These are phyloP conservation scores for Platismatia glauca DNA, from an alignment of 495 filamentous ascomycete genomes.

Conservation along the genomic window DNA sequence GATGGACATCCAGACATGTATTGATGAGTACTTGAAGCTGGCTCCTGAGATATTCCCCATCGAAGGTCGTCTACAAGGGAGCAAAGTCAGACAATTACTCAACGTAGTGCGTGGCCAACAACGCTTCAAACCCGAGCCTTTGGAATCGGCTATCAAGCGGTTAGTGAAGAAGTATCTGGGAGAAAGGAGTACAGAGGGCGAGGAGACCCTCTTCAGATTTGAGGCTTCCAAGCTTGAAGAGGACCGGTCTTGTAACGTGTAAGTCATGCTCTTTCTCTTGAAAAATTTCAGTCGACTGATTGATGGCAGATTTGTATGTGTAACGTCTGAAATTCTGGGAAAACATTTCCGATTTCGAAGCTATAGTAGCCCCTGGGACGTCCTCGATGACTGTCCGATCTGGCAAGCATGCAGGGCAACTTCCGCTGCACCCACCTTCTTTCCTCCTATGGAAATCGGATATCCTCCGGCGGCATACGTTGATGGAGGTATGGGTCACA, in stretches of 20 bases:
- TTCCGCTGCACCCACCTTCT: conserved; percentile 39
- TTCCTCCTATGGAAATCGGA: conserved; percentile 25
- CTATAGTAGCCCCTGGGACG: conserved; percentile 23
- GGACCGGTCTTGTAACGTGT: not conserved
- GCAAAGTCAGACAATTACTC: not conserved
- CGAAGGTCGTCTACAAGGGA: conserved; percentile 17
- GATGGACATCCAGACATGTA: conserved; percentile 35
- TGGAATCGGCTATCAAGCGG: conserved; percentile 6
- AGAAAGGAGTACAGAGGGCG: not conserved
- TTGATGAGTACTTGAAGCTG: conserved; percentile 25
- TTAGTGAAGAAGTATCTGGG: not conserved
- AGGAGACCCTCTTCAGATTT: not conserved
- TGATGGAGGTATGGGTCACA: conserved; percentile 1
- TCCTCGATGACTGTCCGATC: conserved; percentile 24
- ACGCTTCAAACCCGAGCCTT: conserved; percentile 1
- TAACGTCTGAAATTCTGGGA: not conserved
- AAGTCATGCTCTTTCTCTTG: too few species aligned
- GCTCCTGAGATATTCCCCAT: conserved; percentile 3
- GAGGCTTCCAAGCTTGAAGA: not conserved
- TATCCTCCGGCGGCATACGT: conserved; percentile 3
- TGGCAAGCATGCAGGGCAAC: conserved; percentile 42
- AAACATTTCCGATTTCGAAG: conserved; percentile 6
- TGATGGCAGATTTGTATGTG: conserved; percentile 11
- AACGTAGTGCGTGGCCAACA: not conserved
- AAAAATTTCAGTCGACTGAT: too few species aligned